phyloP scores from a whole-genome alignment of 345 rosid genomes.

The Ceriops tagal region DNA sequence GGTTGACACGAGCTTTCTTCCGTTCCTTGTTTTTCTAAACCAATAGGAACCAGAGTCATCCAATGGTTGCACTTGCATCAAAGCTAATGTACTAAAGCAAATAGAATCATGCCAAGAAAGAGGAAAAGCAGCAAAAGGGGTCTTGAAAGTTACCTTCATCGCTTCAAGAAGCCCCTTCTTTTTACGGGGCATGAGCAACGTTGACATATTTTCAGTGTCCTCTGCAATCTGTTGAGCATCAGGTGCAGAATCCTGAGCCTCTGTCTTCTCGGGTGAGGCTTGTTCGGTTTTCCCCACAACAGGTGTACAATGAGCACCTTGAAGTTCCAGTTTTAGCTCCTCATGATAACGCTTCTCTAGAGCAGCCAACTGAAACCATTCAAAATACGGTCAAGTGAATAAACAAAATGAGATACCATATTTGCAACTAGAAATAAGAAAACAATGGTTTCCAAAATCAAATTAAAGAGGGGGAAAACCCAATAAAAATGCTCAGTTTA shows the following conservation, averaged over 20 bases:
- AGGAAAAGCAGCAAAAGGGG: background rate
- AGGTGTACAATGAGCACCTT: conserved; percentile 30
- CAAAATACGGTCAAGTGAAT: conserved; percentile 12
- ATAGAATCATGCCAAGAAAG: background rate
- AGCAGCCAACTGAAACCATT: conserved; percentile 50
- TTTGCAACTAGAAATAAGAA: background rate
- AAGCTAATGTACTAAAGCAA: background rate
- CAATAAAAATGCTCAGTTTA: background rate
- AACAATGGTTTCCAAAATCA: background rate
- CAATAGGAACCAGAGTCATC: conserved; percentile 5
- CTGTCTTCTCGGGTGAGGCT: conserved; percentile 23
- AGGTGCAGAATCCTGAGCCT: conserved; percentile 36
- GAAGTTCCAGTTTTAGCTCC: conserved; percentile 66
- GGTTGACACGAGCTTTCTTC: conserved; percentile 35
- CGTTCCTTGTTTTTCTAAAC: conserved; percentile 44
- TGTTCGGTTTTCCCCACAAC: conserved; percentile 19
- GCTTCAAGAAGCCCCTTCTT: conserved; percentile 63
- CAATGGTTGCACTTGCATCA: background rate
- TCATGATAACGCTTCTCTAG: conserved; percentile 82
- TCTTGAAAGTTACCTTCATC: conserved; percentile 47
- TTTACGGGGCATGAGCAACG: conserved; percentile 53
- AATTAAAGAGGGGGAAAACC: background rate
- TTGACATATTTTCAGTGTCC: conserved; percentile 38
- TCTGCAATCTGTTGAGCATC: conserved; percentile 38
- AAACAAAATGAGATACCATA: background rate